phyloP scores from a whole-genome alignment of 148 eudicot genomes.

The Vaccinium corymbosum region DNA sequence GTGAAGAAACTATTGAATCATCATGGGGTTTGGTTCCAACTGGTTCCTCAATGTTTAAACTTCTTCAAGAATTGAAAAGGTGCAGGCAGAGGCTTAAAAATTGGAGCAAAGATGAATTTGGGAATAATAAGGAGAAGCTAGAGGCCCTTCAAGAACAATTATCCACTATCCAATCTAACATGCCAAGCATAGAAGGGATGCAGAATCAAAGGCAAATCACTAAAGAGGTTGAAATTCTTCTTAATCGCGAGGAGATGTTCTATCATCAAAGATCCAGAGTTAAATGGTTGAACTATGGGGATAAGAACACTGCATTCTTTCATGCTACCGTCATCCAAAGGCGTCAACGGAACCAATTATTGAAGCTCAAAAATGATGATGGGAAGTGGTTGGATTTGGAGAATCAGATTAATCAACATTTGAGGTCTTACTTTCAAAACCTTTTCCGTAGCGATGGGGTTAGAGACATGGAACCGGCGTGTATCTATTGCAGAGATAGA shows the following conservation, averaged over 20 bases:
- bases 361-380: not conserved
- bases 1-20: not conserved
- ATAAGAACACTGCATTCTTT: not conserved
- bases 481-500: not conserved
- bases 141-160: not conserved
- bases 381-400: not conserved
- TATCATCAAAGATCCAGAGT: not conserved
- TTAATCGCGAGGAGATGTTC: not conserved
- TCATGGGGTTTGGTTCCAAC: accelerated
- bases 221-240: not conserved
- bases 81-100: not conserved
- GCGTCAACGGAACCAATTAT: not conserved
- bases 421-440: not conserved
- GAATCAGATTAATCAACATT: not conserved
- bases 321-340: not conserved
- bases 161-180: too few relatives aligned
- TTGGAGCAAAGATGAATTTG: not conserved
- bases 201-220: not conserved
- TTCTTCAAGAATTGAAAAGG: not conserved
- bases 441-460: not conserved
- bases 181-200: not conserved
- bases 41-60: not conserved
- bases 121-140: not conserved
- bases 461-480: not conserved
- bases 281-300: not conserved